Evolutionary conservation across 805 yeast genomes (phyloP), one percentile per base, ranked within the genome.

Genomic region (Wickerhamomyces chaumierensis): DNA sequence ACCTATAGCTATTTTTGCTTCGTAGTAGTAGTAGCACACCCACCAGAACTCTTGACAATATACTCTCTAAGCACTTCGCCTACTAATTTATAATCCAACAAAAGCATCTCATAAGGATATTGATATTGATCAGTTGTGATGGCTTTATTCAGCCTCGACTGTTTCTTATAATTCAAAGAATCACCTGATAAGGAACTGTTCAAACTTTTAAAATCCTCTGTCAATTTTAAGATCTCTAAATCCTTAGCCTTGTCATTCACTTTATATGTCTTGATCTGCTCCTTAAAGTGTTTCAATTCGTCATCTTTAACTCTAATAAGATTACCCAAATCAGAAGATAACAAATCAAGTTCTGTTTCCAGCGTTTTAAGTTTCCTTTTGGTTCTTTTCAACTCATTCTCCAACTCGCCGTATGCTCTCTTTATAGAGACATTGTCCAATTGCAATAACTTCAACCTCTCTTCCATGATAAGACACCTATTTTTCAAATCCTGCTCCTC

Each of bases 401-500:
- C 42, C 21, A 29, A 5, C 8, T n/a, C 15, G 3, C 18, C 18
- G 1, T 18, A 11, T 31, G 36, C 32, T 23, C 31, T 37, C 40
- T 38, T 42, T 44, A 45, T 37, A 8, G 31, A 29, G 19, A 36
- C 18, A 32, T 43, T 43, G 34, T 49, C 52, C 36, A 28, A 13
- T 35, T 45, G 46, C 39, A 43, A 16, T 37, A 41, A 13, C 33
- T 40, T 33, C 20, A 39, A 45, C 35, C 37, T 41, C 39, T 42
- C 49, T 27, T 33, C 42, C 43, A 43, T 46, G 6, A 46, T 20
- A 39, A 49, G 36, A 33, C 42, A 44, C 36, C 39, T 48, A 23
- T 43, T 47, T 44, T 27, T 42, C n/a, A 45, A 42, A 36, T 37
- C 54, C 25, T 37, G 48, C 18, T 35, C 49, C 35, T 46, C 56